Base-by-base conservation (phyloP, 2,329 filamentous ascomycete genomes). In the Fusarium oligoseptatum region DNA sequence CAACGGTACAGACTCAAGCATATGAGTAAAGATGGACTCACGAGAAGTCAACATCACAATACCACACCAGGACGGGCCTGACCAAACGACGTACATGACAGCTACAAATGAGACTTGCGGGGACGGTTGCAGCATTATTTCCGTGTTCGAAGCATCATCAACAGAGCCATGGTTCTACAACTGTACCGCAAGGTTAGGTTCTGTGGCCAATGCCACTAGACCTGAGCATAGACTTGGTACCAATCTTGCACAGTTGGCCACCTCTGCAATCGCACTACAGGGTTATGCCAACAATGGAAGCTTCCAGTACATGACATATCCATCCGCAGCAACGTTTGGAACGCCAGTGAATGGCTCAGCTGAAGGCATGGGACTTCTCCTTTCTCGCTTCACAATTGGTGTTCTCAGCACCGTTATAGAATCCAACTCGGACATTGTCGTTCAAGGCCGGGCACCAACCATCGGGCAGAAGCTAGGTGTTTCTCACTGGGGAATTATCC, bases 101-200 rank as follows among this genome's bases (percentile, higher is more conserved):
- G 66, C 73, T n/a, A 48, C 24, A 0, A 24, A 64, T 2, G 15
- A 50, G 1, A 34, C 10, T 1, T 77, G 75, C 1, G 75, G 72
- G 0, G 17, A 32, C 2, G 68, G 66, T 1, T 77, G 72, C 17
- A 77, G 75, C 7, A 27, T 61, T 4, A 2, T 76, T 3, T 64
- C 37, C 0, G 71, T 60, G 0, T 68, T 70, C 9, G 75, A 77
- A n/a, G 50, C 67, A 1, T 77, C 75, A 0, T 36, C 32, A 0
- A 67, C 58, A 5, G 22, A 65, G 1, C 66, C 73, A 0, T 77
- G 75, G 73, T 75, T 66, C 20, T 76, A 77, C 10, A 60, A 69
- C 27, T 77, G 75, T 34, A 76, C 67, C 2, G 14, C 56, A 3
- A 58, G 55, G 1, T 20, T 77, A 1, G 10, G 60, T 0, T 2